Percentiles rank a stretch among this genome's conserved stretches.
Conservation (phyloP, 2,329 filamentous ascomycete species). For the Didymellaceae sp. region DNA sequence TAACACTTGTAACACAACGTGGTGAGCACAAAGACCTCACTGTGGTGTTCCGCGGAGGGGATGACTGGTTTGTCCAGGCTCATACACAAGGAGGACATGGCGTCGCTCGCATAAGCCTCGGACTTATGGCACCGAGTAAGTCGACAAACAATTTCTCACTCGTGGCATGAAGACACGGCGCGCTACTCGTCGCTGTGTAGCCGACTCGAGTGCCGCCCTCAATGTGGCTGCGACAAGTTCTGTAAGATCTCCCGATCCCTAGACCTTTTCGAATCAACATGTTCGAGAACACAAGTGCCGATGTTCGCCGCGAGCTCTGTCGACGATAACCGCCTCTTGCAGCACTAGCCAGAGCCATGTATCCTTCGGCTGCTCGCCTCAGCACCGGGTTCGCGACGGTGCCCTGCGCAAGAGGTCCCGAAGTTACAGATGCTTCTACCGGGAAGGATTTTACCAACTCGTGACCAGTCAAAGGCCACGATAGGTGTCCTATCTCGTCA, state of each 20-base stretch:
- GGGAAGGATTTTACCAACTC: slow-evolving; percentile 7
- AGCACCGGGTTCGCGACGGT: slow-evolving; percentile 13
- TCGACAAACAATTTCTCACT: slow-evolving; percentile 9
- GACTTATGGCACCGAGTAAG: slow-evolving; percentile 8
- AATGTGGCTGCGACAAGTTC: slow-evolving; percentile 21
- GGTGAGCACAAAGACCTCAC: background rate
- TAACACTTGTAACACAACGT: slow-evolving; percentile 4
- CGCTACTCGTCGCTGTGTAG: slow-evolving; percentile 12
- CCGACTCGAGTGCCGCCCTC: slow-evolving; percentile 8
- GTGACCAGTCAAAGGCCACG: slow-evolving; percentile 14
- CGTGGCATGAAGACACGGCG: slow-evolving; percentile 1
- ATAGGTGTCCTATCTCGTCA: slow-evolving; percentile 15
- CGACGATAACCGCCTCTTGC: slow-evolving; percentile 27
- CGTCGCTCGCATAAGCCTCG: slow-evolving; percentile 13
- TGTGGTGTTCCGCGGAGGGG: background rate
- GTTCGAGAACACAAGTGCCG: slow-evolving; percentile 23
- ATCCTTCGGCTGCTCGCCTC: slow-evolving; percentile 19
- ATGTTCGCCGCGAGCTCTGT: slow-evolving; percentile 18
- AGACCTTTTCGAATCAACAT: slow-evolving; percentile 14
- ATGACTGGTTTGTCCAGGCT: background rate
- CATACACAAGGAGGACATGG: background rate
- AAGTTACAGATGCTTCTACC: slow-evolving; percentile 5
- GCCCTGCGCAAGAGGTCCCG: slow-evolving; percentile 5
- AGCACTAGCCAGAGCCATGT: slow-evolving; percentile 19
- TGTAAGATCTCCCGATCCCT: slow-evolving; percentile 18